A percentile compares a stretch with the other conserved stretches of the same genome.
Evolutionary conservation across 1,139 yeast species (phyloP).

Genomic region (Candida sp.): DNA sequence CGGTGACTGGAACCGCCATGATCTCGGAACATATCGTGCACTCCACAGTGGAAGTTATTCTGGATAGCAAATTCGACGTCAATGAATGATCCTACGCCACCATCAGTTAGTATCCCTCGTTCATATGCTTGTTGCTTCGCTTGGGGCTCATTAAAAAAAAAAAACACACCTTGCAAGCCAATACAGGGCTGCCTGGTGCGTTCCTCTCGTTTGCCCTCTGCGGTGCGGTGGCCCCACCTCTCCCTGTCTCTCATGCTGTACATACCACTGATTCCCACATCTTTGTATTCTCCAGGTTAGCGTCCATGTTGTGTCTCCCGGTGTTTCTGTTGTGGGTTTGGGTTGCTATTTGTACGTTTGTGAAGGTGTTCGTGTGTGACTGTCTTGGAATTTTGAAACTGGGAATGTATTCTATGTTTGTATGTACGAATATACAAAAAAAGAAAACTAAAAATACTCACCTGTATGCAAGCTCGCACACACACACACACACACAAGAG

Average conservation of each 20-base stretch:
- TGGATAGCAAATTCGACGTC: slow-evolving; percentile 20
- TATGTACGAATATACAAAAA: slow-evolving; percentile 3
- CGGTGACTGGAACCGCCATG: slow-evolving; percentile 47
- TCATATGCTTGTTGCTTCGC: background rate
- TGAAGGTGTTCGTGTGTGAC: too few species aligned
- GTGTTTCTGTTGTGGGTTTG: background rate
- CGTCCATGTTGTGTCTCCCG: slow-evolving; percentile 5
- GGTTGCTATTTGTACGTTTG: background rate
- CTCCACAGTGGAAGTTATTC: slow-evolving; percentile 32
- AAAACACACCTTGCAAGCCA: background rate
- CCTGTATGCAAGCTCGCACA: too few species aligned
- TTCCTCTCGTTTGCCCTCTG: background rate
- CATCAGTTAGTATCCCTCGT: background rate
- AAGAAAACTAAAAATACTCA: background rate
- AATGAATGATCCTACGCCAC: slow-evolving; percentile 14
- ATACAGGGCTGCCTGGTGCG: too few species aligned
- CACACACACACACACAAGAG: background rate
- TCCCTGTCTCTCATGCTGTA: too few species aligned
- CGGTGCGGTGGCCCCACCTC: too few species aligned
- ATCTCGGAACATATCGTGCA: slow-evolving; percentile 49
- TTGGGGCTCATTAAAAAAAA: slow-evolving; percentile 9
- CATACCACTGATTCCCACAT: slow-evolving; percentile 14
- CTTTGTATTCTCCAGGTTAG: slow-evolving; percentile 3
- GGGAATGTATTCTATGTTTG: background rate
- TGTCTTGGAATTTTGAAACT: background rate